Evolutionary conservation across 768 basidiomycete species (phyloP).

Genomic region (Pholiota molesta): DNA sequence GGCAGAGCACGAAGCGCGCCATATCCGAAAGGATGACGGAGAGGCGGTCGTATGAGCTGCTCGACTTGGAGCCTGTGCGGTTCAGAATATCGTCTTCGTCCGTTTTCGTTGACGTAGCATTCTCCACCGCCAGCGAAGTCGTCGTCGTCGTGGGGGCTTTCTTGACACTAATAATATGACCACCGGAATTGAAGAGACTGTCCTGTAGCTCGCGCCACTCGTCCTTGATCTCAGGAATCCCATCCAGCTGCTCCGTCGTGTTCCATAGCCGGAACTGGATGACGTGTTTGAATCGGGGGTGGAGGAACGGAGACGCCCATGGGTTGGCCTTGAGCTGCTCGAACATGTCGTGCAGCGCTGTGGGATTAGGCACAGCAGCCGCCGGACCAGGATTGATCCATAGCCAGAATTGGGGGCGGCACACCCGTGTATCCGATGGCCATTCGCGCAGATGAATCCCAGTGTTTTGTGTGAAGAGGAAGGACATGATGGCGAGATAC

Average conservation of each 20-base stretch:
- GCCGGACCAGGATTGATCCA: conserved; percentile 98
- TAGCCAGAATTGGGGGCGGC: conserved; percentile 91
- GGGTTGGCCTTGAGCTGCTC: conserved; percentile 75
- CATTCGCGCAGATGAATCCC: conserved; percentile 63
- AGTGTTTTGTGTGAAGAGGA: conserved; percentile 91
- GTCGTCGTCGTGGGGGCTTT: conserved; percentile 35
- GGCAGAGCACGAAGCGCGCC: conserved; percentile 94
- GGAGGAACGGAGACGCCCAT: conserved; percentile 92
- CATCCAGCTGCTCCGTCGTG: conserved; percentile 93
- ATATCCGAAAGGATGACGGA: conserved; percentile 94
- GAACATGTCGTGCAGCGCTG: conserved; percentile 81
- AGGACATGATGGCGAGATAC: conserved; percentile 89
- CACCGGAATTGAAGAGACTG: conserved; percentile 87
- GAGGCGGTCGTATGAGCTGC: conserved; percentile 84
- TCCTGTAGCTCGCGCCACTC: conserved; percentile 80
- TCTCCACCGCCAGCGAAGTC: conserved; percentile 37
- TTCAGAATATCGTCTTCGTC: conserved; percentile 62
- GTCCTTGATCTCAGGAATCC: conserved; percentile 80
- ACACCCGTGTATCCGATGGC: conserved; percentile 50
- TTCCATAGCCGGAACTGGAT: conserved; percentile 97
- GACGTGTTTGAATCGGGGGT: conserved; percentile 84
- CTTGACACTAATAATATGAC: conserved; percentile 68
- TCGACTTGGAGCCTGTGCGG: conserved; percentile 87
- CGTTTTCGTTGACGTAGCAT: conserved; percentile 44
- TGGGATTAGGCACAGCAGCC: conserved; percentile 78